Conservation (phyloP, 495 filamentous ascomycete species). For the Penicillium verhagenii region DNA sequence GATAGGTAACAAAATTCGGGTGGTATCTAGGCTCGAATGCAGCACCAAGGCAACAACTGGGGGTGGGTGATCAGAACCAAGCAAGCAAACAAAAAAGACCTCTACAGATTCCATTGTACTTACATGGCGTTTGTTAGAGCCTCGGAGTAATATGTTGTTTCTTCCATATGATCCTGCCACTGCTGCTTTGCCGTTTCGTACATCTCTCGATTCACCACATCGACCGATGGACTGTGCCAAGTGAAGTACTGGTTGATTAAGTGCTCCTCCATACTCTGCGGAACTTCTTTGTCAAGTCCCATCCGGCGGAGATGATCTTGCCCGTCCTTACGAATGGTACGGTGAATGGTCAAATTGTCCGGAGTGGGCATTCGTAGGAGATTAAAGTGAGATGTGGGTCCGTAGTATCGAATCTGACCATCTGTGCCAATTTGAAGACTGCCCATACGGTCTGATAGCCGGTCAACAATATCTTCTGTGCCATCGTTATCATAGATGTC, state of each 20-base stretch:
- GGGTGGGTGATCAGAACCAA: not conserved
- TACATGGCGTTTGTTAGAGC: slow-evolving; percentile 36
- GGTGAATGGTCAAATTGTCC: slow-evolving; percentile 7
- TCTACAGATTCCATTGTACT: slow-evolving; percentile 6
- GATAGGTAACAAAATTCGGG: slow-evolving; percentile 27
- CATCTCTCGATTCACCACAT: slow-evolving; percentile 31
- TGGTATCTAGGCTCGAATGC: slow-evolving; percentile 27
- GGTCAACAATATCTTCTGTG: slow-evolving; percentile 10
- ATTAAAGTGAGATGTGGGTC: slow-evolving; percentile 28
- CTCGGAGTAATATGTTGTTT: slow-evolving; percentile 32
- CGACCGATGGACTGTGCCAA: slow-evolving; percentile 36
- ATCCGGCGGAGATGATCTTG: slow-evolving; percentile 13
- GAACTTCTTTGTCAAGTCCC: slow-evolving; percentile 20
- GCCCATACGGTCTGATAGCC: slow-evolving; percentile 28
- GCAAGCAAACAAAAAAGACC: too few relatives aligned
- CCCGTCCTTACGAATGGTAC: slow-evolving; percentile 24
- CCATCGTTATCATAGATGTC: not conserved
- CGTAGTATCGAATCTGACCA: slow-evolving; percentile 28
- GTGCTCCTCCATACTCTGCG: slow-evolving; percentile 25
- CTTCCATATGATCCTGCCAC: slow-evolving; percentile 14
- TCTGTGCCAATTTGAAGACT: slow-evolving; percentile 27
- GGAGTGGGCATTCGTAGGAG: slow-evolving; percentile 9
- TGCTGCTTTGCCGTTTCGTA: slow-evolving; percentile 19
- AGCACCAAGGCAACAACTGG: slow-evolving; percentile 35
- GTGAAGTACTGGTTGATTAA: slow-evolving; percentile 34